phyloP scores from a whole-genome alignment of 768 basidiomycete species.

The Phylloporus arenicola region DNA sequence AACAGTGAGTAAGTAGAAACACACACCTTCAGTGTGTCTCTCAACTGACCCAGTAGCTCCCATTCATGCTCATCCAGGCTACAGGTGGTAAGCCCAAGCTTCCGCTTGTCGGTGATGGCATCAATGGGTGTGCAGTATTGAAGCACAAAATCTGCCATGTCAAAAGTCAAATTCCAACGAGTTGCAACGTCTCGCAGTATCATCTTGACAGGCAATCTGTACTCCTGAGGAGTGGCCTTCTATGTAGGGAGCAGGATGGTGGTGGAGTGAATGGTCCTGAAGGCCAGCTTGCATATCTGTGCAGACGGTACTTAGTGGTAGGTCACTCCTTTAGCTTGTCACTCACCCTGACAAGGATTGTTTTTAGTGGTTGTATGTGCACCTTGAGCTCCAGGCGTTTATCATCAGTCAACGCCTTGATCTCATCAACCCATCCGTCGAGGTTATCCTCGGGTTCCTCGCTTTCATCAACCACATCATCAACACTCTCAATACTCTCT shows the following conservation, averaged over 20 bases:
- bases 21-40: too few species aligned
- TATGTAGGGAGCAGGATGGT: constrained; percentile 20
- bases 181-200: constrained; percentile 14
- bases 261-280: constrained; percentile 19
- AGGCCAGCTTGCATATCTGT: constrained; percentile 11
- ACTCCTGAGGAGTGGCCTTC: neutral
- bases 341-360: constrained; percentile 8
- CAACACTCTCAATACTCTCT: constrained; percentile 6
- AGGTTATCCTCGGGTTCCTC: neutral
- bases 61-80: too few species aligned
- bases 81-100: too few species aligned
- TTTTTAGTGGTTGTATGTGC: neutral
- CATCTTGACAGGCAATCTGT: neutral
- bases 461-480: constrained; percentile 12
- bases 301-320: neutral
- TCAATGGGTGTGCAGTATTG: neutral
- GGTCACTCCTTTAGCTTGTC: neutral
- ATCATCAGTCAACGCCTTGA: constrained; percentile 8
- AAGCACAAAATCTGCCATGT: too few species aligned
- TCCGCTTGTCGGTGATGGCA: too few species aligned
- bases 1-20: too few species aligned
- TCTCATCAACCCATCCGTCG: too few species aligned
- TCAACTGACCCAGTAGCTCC: too few species aligned
- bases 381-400: constrained; percentile 12
- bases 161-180: constrained; percentile 12